Conservation (phyloP, 768 basidiomycete genomes). For the Tulasnella sp. region DNA sequence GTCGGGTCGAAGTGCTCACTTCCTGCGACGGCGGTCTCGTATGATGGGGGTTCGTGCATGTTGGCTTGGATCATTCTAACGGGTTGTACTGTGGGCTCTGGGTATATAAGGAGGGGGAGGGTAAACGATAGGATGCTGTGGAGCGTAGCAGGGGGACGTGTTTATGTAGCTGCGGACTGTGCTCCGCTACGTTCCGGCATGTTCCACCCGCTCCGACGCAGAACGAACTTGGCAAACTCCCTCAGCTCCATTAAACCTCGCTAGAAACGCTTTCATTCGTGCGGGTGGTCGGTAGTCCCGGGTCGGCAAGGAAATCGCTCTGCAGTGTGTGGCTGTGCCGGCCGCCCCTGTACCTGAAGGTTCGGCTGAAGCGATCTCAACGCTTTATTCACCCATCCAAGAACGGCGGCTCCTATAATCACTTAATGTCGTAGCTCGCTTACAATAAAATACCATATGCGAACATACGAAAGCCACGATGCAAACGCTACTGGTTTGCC, state of each 20-base stretch:
- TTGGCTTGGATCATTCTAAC: background rate
- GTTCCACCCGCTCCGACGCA: background rate
- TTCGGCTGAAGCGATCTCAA: too few species aligned
- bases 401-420: too few species aligned
- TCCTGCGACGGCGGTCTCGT: conserved; percentile 9
- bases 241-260: background rate
- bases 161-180: background rate
- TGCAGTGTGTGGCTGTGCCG: background rate
- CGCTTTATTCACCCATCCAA: too few species aligned
- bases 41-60: conserved; percentile 15
- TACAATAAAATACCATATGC: too few species aligned
- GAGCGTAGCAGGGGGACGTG: background rate
- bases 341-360: background rate
- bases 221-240: background rate
- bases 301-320: background rate
- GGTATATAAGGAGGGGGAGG: background rate
- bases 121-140: background rate
- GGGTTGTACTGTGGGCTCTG: background rate
- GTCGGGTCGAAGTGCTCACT: background rate
- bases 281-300: background rate
- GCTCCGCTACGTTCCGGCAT: background rate
- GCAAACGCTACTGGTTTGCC: too few species aligned
- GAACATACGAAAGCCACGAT: too few species aligned
- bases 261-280: background rate
- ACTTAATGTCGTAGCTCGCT: too few species aligned